Evolutionary conservation across 345 rosid species (phyloP).

Genomic region (Schrenkiella parvula): DNA sequence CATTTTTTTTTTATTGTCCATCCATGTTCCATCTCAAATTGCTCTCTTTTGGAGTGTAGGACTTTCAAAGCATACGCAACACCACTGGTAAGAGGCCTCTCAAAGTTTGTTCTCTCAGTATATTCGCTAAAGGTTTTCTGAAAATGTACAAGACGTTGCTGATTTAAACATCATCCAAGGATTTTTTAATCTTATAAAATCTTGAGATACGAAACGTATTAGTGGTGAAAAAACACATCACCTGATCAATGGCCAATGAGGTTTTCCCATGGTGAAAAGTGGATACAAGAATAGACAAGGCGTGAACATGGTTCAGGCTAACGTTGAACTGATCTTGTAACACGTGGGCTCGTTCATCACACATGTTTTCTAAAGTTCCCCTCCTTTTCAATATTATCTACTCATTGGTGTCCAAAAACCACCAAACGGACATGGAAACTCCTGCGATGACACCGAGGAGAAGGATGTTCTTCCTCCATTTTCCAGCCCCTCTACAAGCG

Average conservation of each 20-base stretch:
- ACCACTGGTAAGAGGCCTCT: constrained; percentile 98
- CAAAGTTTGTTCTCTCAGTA: constrained; percentile 92
- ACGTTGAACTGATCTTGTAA: constrained; percentile 99
- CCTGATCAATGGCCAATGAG: constrained; percentile 96
- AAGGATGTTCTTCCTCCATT: constrained; percentile 67
- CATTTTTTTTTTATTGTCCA: constrained; percentile 95
- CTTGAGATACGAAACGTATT: background rate
- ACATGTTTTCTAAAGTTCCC: constrained; percentile 81
- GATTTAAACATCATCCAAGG: background rate
- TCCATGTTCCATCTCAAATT: constrained; percentile 71
- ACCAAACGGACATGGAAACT: constrained; percentile 49
- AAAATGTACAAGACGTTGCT: constrained; percentile 18
- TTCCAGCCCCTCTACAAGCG: constrained; percentile 55
- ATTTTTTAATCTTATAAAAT: background rate
- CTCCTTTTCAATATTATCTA: constrained; percentile 41
- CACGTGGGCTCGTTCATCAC: constrained; percentile 94
- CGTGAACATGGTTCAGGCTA: constrained; percentile 95
- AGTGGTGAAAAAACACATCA: constrained; percentile 17
- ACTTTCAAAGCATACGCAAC: constrained; percentile 98
- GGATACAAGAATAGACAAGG: constrained; percentile 92
- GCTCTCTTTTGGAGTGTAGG: constrained; percentile 71
- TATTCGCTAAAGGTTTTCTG: constrained; percentile 91
- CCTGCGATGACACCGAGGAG: constrained; percentile 50
- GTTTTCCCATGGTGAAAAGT: constrained; percentile 93
- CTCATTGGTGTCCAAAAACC: constrained; percentile 48